phyloP scores from a whole-genome alignment of 805 yeast genomes.

The Barnettozyma californica region DNA sequence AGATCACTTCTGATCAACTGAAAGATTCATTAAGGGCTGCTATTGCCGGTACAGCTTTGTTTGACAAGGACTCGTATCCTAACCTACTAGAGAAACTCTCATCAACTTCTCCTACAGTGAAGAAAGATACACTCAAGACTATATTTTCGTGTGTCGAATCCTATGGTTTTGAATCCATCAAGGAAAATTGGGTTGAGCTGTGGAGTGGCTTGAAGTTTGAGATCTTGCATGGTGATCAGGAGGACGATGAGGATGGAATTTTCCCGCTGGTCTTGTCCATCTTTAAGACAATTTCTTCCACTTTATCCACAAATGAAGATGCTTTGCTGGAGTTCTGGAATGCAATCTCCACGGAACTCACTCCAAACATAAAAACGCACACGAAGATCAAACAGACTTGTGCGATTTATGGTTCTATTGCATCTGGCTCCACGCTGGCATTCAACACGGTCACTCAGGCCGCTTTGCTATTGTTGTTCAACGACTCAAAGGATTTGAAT shows the following conservation, averaged over 20 bases:
- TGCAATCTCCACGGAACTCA: constrained; percentile 45
- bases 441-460: constrained; percentile 46
- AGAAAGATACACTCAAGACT: constrained; percentile 68
- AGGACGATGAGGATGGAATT: constrained; percentile 35
- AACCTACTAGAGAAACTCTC: constrained; percentile 75
- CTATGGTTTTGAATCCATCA: constrained; percentile 45
- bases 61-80: constrained; percentile 70
- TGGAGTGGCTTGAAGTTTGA: constrained; percentile 92
- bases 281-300: constrained; percentile 38
- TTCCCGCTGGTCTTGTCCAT: constrained; percentile 40
- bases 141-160: constrained; percentile 48
- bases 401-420: constrained; percentile 49
- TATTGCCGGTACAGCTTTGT: constrained; percentile 53
- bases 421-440: constrained; percentile 39
- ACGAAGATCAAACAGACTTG: constrained; percentile 62
- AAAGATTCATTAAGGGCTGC: constrained; percentile 57
- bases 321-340: constrained; percentile 35
- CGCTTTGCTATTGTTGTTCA: constrained; percentile 40
- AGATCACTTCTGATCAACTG: constrained; percentile 69
- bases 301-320: constrained; percentile 28
- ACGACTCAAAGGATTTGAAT: constrained; percentile 33
- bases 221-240: constrained; percentile 73
- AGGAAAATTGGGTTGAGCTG: constrained; percentile 60
- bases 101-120: constrained; percentile 66
- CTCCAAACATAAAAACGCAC: constrained; percentile 43